phyloP scores from a whole-genome alignment of 2,329 filamentous ascomycete genomes.

The Aspergillus pseudoterreus region DNA sequence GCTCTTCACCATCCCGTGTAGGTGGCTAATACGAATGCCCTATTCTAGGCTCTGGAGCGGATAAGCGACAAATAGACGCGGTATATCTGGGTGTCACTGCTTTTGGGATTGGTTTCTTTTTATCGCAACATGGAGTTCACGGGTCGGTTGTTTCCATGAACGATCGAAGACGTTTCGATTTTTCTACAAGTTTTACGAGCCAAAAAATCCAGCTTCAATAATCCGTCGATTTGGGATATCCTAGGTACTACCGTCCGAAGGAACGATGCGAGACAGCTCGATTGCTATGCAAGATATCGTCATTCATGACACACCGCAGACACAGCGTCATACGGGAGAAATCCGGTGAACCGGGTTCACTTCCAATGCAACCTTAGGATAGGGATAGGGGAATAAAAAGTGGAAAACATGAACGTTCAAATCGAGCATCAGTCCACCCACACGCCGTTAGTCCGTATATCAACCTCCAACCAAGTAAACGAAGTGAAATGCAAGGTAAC shows the following conservation, averaged over 20 bases:
- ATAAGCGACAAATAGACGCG: slow-evolving; percentile 38
- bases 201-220: slow-evolving; percentile 9
- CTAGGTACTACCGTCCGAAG: slow-evolving; percentile 1
- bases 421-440: not conserved
- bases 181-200: slow-evolving; percentile 12
- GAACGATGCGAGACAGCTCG: slow-evolving; percentile 5
- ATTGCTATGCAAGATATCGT: slow-evolving; percentile 13
- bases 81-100: slow-evolving; percentile 15
- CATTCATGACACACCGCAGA: slow-evolving; percentile 8
- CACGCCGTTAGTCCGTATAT: slow-evolving; percentile 16
- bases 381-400: not conserved
- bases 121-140: slow-evolving; percentile 36
- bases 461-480: slow-evolving; percentile 7
- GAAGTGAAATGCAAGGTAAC: slow-evolving; percentile 12
- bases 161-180: slow-evolving; percentile 26
- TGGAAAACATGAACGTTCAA: not conserved
- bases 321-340: not conserved
- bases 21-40: slow-evolving; percentile 5
- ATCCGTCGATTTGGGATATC: slow-evolving; percentile 1
- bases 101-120: slow-evolving; percentile 17
- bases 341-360: not conserved
- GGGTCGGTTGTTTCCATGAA: slow-evolving; percentile 33
- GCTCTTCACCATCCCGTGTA: not conserved
- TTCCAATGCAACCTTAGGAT: not conserved
- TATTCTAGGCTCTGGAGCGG: slow-evolving; percentile 37